These are phyloP conservation scores for Pyrenula massariospora DNA, from an alignment of 495 filamentous ascomycete genomes.

Conservation along the genomic window DNA sequence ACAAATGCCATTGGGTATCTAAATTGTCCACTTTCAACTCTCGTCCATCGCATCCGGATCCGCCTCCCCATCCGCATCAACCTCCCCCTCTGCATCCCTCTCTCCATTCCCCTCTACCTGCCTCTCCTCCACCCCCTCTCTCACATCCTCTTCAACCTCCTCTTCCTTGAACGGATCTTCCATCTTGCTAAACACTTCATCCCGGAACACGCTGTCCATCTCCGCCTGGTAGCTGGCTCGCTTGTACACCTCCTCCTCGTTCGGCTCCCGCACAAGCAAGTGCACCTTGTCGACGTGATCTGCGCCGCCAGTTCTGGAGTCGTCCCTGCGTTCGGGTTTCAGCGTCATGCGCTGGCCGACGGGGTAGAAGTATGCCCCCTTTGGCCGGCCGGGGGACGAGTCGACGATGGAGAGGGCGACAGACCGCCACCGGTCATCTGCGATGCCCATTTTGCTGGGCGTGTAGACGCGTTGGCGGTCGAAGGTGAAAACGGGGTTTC, in stretches of 20 bases:
- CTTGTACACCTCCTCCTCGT: conserved; percentile 39
- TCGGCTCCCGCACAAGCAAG: conserved; percentile 38
- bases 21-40: background rate
- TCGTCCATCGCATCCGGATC: background rate
- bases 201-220: conserved; percentile 31
- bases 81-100: background rate
- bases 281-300: conserved; percentile 41
- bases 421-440: conserved; percentile 39
- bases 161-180: conserved; percentile 27
- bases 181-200: conserved; percentile 25
- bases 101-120: background rate
- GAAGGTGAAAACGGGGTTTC: conserved; percentile 49
- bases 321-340: conserved; percentile 43
- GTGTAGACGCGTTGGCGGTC: conserved; percentile 75
- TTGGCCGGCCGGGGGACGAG: conserved; percentile 38
- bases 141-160: conserved; percentile 7
- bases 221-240: conserved; percentile 28
- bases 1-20: background rate
- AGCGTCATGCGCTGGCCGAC: conserved; percentile 58
- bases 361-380: conserved; percentile 84
- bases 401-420: conserved; percentile 53
- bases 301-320: conserved; percentile 33
- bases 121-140: conserved; percentile 8
- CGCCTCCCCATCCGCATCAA: background rate
- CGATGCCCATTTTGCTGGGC: conserved; percentile 53